Conservation (phyloP, 768 basidiomycete genomes). For the Tephrocybe rancida region DNA sequence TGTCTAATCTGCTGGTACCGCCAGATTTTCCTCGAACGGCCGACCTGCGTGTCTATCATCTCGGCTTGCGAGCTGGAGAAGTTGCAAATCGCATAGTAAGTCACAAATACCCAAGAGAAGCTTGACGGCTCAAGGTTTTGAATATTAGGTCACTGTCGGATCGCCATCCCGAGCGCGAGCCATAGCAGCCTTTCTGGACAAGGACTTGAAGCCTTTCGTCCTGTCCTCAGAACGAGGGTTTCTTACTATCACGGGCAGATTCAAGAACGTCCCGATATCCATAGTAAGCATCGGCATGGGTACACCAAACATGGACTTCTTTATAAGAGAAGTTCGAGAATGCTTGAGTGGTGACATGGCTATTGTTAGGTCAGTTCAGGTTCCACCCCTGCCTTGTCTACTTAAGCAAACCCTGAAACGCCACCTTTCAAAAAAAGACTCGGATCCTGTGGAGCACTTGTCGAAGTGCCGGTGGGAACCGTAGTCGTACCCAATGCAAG, state of each 20-base stretch:
- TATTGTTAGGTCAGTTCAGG: constrained; percentile 44
- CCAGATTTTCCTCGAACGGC: constrained; percentile 78
- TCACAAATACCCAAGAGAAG: constrained; percentile 3
- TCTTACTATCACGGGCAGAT: constrained; percentile 69
- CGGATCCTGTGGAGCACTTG: constrained; percentile 80
- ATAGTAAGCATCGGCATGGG: constrained; percentile 88
- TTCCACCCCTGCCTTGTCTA: constrained; percentile 5
- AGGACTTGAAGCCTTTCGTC: constrained; percentile 58
- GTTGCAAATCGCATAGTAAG: constrained; percentile 80
- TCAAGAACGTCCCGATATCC: constrained; percentile 63
- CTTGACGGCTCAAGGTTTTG: neutral
- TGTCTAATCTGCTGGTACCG: neutral
- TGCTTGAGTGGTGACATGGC: constrained; percentile 64
- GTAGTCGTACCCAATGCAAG: constrained; percentile 72
- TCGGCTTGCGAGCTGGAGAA: constrained; percentile 74
- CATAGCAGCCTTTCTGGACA: constrained; percentile 64
- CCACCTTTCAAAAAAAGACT: constrained; percentile 47
- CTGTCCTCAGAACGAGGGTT: constrained; percentile 77
- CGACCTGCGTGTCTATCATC: constrained; percentile 78
- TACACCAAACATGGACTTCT: constrained; percentile 81
- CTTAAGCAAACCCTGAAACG: constrained; percentile 6
- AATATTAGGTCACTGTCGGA: constrained; percentile 69
- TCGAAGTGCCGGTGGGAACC: constrained; percentile 72
- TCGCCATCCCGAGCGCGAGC: constrained; percentile 64
- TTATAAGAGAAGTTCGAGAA: constrained; percentile 79